Conservation (phyloP, 163 green algal species). For the Scenedesmus sp. region DNA sequence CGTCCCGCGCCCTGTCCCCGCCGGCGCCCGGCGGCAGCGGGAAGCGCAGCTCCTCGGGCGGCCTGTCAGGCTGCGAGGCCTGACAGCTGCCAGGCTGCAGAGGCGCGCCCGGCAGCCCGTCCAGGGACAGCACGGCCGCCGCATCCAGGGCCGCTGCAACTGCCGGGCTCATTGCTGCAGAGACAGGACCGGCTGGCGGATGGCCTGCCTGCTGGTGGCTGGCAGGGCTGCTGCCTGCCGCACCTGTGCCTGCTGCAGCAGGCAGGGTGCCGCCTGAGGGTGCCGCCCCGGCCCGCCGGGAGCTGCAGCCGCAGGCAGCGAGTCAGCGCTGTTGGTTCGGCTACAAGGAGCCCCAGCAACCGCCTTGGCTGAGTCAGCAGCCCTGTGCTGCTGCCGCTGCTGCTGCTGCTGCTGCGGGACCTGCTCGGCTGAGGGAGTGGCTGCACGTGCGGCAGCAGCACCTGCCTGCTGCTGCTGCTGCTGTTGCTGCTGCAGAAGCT, state of each 20-base stretch:
- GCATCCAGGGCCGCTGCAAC: background rate
- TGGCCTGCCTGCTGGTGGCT: background rate
- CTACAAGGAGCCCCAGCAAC: background rate
- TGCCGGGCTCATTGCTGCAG: background rate
- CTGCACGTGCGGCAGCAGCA: background rate
- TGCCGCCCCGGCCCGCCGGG: background rate
- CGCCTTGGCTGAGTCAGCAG: background rate
- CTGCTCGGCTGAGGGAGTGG: background rate
- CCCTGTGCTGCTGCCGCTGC: background rate
- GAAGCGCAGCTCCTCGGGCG: constrained; percentile 16
- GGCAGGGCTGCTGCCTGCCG: background rate
- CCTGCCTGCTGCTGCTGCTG: constrained; percentile 35
- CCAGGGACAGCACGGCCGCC: background rate
- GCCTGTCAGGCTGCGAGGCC: background rate
- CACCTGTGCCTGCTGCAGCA: no score
- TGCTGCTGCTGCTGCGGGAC: background rate
- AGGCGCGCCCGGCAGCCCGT: background rate
- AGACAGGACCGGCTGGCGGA: background rate
- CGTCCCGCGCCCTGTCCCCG: background rate
- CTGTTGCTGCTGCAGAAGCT: background rate
- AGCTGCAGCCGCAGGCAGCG: background rate
- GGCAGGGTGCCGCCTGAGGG: background rate
- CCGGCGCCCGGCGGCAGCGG: background rate
- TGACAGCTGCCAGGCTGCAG: background rate
- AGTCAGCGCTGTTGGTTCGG: background rate